Base-by-base conservation (phyloP, 2,329 filamentous ascomycete species). In the Acephala macrosclerotiorum region DNA sequence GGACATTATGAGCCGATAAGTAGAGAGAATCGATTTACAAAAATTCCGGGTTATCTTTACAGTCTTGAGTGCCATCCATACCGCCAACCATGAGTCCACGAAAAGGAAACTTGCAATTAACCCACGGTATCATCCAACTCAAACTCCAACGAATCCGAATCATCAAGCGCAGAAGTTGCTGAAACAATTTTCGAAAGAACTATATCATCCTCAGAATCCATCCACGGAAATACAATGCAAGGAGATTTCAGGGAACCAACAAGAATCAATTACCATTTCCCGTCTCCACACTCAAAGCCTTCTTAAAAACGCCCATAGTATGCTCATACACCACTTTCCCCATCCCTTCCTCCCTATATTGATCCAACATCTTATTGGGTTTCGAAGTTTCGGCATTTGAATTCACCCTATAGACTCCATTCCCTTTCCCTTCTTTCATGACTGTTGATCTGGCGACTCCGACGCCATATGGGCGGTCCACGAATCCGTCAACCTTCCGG, bases 261-360 rank as follows among this genome's bases (percentile, higher is more conserved):
- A 49, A 60, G 40, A 47, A 53, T 60, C 47, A 65, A 42, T 61
- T 58, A 58, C 51, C 42, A 61, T 49, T 22, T 36, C 57, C 38
- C n/a, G 20, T 35, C 6, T 14, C 65, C 25, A 25, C 26, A 6
- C 42, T n/a, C n/a, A 67, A 53, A 2, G 61, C 61, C 38, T 55
- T 59, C 53, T 69, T 68, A 29, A 60, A 72, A 40, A 71, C 69
- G 1, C 51, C 65, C 60, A 72, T 25, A 12, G 74, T 76, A 68
- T 80, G 77, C 51, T 76, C 69, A 74, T 73, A 78, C 20, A 79
- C 71, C 64, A 75, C 73, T 38, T 69, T 45, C 9, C 65, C 71
- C 45, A 77, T 73, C 4, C 68, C 73, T n/a, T 71, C 63, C n/a
- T 69, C 67, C 25, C 76, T 72, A 58, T 76, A 73, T 26, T 69